phyloP scores from a whole-genome alignment of 257 asterid species.

The Salvia splendens region DNA sequence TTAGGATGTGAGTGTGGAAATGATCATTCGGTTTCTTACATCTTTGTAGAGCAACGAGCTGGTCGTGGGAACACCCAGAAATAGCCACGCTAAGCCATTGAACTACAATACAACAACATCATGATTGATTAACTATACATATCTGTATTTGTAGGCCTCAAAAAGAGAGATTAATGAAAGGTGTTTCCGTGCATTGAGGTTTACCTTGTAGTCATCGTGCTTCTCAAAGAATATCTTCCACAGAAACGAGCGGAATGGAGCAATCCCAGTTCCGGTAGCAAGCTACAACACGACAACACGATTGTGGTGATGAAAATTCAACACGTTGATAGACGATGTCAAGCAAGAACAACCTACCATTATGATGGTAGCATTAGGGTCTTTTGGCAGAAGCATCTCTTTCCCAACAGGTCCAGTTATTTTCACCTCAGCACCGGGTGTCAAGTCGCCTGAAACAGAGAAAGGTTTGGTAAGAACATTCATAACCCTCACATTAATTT shows the following conservation, averaged over 20 bases:
- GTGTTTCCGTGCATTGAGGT: conserved; percentile 8
- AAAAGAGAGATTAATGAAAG: background rate
- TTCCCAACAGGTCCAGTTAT: conserved; percentile 98
- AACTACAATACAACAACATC: conserved; percentile 51
- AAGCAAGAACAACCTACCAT: conserved; percentile 49
- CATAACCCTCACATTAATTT: too few species aligned
- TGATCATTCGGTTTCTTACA: conserved; percentile 40
- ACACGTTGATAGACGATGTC: background rate
- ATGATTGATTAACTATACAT: conserved; percentile 6
- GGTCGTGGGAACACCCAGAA: conserved; percentile 97
- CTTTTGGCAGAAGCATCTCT: conserved; percentile 98
- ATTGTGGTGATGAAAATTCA: conserved; percentile 18
- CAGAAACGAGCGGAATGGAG: conserved; percentile 92
- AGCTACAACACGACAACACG: conserved; percentile 52
- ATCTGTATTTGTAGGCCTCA: background rate
- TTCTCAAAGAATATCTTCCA: conserved; percentile 99
- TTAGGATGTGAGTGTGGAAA: background rate
- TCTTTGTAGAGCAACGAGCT: conserved; percentile 96
- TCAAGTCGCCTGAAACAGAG: conserved; percentile 70
- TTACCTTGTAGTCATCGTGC: conserved; percentile 85
- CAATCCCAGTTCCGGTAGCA: conserved; percentile 96
- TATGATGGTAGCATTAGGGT: conserved; percentile 78
- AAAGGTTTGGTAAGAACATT: background rate
- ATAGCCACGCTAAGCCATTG: conserved; percentile 97
- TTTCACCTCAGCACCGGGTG: conserved; percentile 81